Base-by-base conservation (phyloP, 768 basidiomycete species). In the Royoungia palumana region DNA sequence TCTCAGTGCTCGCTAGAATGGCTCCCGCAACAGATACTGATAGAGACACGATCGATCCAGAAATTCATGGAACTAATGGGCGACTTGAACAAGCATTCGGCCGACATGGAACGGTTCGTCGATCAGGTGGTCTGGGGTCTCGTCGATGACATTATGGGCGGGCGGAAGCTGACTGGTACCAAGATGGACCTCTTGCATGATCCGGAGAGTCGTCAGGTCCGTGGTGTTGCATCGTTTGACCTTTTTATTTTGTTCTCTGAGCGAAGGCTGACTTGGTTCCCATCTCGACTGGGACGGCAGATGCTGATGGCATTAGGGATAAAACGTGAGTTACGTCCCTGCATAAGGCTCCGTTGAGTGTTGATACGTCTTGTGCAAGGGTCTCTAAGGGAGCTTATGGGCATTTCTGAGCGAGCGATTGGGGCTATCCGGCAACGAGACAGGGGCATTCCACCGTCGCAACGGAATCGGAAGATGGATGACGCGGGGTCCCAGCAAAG, bases 131-230 rank as follows among this genome's bases (percentile, higher is more conserved):
- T 77, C 48, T 60, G 58, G 58, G 47, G 52, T 39, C 60, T 79
- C 9, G 55, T 78, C 27, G 69, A 78, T 40, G 75, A 79, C 19
- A 41, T 64, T 16, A 64, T 77, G 28, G 54, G 65, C n/a, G 53
- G 53, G 22, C 69, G 65, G 40, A 57, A 54, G 8, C 57, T 73
- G 49, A 58, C 62, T 13, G 68, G 70, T 22, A 45, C 68, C 35
- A 75, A 72, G 61, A 21, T 51, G 41, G 75, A 77, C 52, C 64
- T 79, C 7, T 57, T 79, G 55, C 60, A 65, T 28, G 77, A 80
- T 40, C 60, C 53, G 1, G 74, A 73, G 39, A 63, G 73, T 5
- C 63, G 75, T 17, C 74, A 71, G 61, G 76, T 77, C 44, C 48
- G 71, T 62, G 0, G 14, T 17, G 17, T 17, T 25, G 1, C 16